Evolutionary conservation across 129 eudicot species (phyloP).

Genomic region (Scalesia atractyloides): DNA sequence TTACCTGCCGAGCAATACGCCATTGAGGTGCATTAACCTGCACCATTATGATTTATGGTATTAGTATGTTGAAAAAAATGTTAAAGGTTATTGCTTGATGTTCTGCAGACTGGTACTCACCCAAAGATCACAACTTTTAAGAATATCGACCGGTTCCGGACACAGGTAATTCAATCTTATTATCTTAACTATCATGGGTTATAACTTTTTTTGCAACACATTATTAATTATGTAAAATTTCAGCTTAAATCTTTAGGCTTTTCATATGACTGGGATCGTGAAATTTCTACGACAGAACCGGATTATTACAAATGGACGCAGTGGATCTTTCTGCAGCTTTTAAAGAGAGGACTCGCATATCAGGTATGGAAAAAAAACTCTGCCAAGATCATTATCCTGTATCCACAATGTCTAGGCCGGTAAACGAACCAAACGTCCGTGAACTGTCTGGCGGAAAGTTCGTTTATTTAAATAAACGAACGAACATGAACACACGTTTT

Average conservation of each 20-base stretch:
- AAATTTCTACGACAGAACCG: constrained; percentile 97
- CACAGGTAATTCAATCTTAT: constrained; percentile 52
- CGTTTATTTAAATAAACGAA: too few species aligned
- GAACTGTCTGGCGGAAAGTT: too few species aligned
- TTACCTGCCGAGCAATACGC: constrained; percentile 99
- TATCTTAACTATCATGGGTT: neutral
- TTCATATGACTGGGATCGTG: constrained; percentile 98
- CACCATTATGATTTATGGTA: neutral
- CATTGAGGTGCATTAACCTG: constrained; percentile 58
- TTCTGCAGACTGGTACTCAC: constrained; percentile 88
- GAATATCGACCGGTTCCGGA: constrained; percentile 85
- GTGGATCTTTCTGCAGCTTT: constrained; percentile 96
- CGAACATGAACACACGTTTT: too few species aligned
- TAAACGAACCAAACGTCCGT: too few species aligned
- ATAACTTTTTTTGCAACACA: neutral
- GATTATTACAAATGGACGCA: constrained; percentile 98
- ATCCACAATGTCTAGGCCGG: too few species aligned
- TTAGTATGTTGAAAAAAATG: neutral
- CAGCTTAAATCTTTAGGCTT: constrained; percentile 97
- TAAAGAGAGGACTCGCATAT: constrained; percentile 90
- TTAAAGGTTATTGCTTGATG: constrained; percentile 17
- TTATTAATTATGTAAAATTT: constrained; percentile 12
- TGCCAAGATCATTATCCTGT: neutral
- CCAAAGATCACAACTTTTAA: constrained; percentile 79
- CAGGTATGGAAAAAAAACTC: constrained; percentile 50